Evolutionary conservation across 192 early-diverging fungal genomes (phyloP).

Genomic region (Coemansia sp.): DNA sequence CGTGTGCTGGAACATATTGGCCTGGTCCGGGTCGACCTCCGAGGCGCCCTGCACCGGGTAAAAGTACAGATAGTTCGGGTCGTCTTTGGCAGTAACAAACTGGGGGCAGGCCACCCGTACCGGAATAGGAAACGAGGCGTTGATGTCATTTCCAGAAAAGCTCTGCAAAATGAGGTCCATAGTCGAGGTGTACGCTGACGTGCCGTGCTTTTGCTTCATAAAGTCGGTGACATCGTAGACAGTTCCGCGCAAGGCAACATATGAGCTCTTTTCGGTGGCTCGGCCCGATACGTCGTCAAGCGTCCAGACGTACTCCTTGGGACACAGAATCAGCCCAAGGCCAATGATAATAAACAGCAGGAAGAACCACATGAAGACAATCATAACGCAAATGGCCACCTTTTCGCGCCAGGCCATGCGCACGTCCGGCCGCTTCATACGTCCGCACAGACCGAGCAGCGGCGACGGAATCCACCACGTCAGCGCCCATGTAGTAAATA

Average conservation of each 20-base stretch:
- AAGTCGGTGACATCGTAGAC: constrained; percentile 69
- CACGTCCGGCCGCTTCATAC: constrained; percentile 87
- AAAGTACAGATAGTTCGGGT: constrained; percentile 41
- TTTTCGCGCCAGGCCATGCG: constrained; percentile 98
- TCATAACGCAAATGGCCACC: constrained; percentile 81
- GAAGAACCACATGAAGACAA: constrained; percentile 75
- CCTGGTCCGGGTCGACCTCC: constrained; percentile 29
- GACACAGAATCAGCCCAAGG: constrained; percentile 70
- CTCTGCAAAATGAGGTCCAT: constrained; percentile 48
- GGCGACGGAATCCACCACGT: constrained; percentile 53
- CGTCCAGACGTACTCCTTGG: constrained; percentile 68
- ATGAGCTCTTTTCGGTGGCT: constrained; percentile 50
- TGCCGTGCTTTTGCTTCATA: constrained; percentile 56
- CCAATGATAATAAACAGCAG: constrained; percentile 89
- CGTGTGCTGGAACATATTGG: constrained; percentile 38
- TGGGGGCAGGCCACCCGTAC: constrained; percentile 58
- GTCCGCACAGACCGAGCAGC: constrained; percentile 41
- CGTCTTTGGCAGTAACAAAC: constrained; percentile 30
- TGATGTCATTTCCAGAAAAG: constrained; percentile 52
- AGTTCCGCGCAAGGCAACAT: constrained; percentile 68
- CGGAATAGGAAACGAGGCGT: constrained; percentile 63
- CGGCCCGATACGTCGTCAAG: constrained; percentile 63
- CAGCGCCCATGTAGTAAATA: constrained; percentile 34
- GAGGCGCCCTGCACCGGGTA: constrained; percentile 3
- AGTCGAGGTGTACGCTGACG: constrained; percentile 24